A percentile compares a stretch with the other conserved stretches of the same genome.
Conservation (phyloP, 2,329 filamentous ascomycete species). For the Colletotrichum musicola region DNA sequence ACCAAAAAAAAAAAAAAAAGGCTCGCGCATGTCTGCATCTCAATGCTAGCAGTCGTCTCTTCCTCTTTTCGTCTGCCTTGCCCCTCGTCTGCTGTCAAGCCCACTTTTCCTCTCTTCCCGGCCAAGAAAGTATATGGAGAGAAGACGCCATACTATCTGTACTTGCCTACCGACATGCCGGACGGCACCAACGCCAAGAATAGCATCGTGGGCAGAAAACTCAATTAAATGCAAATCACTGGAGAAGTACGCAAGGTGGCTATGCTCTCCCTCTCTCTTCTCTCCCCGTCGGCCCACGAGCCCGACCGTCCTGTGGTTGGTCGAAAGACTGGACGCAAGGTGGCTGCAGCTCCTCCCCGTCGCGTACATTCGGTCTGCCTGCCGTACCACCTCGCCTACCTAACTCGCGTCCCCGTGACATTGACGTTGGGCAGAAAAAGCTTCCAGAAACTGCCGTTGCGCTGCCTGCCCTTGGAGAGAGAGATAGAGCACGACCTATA, state of each 20-base stretch:
- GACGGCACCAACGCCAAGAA: background rate
- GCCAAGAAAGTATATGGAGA: too few species aligned
- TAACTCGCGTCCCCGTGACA: background rate
- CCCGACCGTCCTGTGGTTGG: background rate
- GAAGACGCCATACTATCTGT: too few species aligned
- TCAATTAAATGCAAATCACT: constrained; percentile 23
- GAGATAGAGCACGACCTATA: background rate
- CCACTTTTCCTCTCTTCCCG: too few species aligned
- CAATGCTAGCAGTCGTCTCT: background rate
- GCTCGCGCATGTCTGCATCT: background rate
- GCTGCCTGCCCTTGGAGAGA: background rate
- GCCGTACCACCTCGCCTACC: too few species aligned
- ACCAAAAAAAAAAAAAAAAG: background rate
- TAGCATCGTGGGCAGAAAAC: constrained; percentile 1
- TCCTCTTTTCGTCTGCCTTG: too few species aligned
- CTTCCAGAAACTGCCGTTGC: constrained; percentile 28
- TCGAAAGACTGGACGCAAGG: too few species aligned
- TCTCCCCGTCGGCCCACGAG: background rate
- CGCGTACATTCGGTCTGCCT: background rate
- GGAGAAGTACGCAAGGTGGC: background rate
- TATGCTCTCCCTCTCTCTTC: background rate
- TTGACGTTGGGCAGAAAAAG: constrained; percentile 25
- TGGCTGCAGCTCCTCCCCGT: background rate
- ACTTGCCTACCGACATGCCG: background rate
- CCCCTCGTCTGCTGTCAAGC: too few species aligned